Base-by-base conservation (phyloP, 2,329 filamentous ascomycete species). In the Cryphonectria nitschkei region DNA sequence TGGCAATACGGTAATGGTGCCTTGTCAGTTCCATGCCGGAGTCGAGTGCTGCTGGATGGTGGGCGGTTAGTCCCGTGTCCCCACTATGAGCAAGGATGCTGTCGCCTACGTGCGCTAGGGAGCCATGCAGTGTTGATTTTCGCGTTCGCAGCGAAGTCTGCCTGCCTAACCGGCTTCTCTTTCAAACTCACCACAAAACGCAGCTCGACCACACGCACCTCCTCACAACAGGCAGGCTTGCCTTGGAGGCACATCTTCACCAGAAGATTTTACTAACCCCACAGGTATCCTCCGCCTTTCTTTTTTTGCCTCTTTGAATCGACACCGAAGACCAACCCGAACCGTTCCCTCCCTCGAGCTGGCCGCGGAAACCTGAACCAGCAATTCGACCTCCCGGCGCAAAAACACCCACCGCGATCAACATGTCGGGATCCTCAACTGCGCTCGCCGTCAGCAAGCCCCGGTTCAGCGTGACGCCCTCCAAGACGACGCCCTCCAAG, bases 371-470 rank as follows among this genome's bases (percentile, higher is more conserved):
- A 34, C 6, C 13, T 37, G n/a, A 32, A 4, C 61, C 26, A 26
- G 37, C 60, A 39, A 14, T 29, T n/a, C 61, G 39, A 70, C 54
- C 39, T 54, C 32, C 2, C 32, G n/a, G 29, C 41, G n/a, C 56
- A 43, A 39, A 29, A 70, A n/a, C 39, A 29, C 22, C 32, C 52
- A 13, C 50, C 62, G 29, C 54, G 65, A 61, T 58, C 62, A 75
- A 56, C 34, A 82, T 83, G 81, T 78, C 79, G 61, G 67, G 41
- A 13, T 77, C 77, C 2, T 73, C 75, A 6, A 72, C 73, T 6
- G 70, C 77, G 14, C 66, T 73, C n/a, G 66, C 74, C 52, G 34
- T 72, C 32, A 67, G 70, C 62, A 66, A 74, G 67, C 65, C 73
- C 50, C 74, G 68, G 68, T 72, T 32, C 65, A 68, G 50, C 52